Percentiles rank a stretch among this genome's conserved stretches.
Conservation (phyloP, 1,284 basidiomycete species). For the Exsudoporus floridanus region DNA sequence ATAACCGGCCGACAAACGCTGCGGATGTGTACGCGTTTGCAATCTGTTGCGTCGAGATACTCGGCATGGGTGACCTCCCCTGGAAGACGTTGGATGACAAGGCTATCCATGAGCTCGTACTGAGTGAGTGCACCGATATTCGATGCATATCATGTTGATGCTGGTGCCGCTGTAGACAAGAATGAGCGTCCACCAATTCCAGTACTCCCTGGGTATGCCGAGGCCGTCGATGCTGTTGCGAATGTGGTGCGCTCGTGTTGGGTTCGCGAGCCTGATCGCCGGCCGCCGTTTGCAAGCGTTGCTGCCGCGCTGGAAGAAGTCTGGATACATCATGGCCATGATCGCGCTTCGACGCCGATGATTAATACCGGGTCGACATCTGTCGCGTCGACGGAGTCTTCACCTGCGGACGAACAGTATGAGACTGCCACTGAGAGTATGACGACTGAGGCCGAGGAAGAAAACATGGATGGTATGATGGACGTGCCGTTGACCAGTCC, state of each 20-base stretch:
- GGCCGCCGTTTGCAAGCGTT: constrained; percentile 52
- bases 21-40: constrained; percentile 76
- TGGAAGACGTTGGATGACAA: constrained; percentile 63
- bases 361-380: background rate
- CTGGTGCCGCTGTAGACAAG: constrained; percentile 41
- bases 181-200: constrained; percentile 57
- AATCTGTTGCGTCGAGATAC: constrained; percentile 68
- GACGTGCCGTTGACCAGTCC: constrained; percentile 24
- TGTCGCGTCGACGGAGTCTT: constrained; percentile 15
- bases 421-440: constrained; percentile 30
- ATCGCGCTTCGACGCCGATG: background rate
- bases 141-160: background rate
- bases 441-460: constrained; percentile 17
- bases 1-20: constrained; percentile 59
- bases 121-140: constrained; percentile 43
- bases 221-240: constrained; percentile 28
- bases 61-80: constrained; percentile 60
- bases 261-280: constrained; percentile 43
- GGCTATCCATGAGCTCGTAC: constrained; percentile 56
- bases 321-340: constrained; percentile 5
- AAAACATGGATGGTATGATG: constrained; percentile 12
- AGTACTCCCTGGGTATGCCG: constrained; percentile 20
- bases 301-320: constrained; percentile 41
- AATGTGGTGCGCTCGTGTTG: constrained; percentile 50
- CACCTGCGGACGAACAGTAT: constrained; percentile 27